Evolutionary conservation across 805 yeast genomes (phyloP).

Genomic region (Lipomyces mesembrius): DNA sequence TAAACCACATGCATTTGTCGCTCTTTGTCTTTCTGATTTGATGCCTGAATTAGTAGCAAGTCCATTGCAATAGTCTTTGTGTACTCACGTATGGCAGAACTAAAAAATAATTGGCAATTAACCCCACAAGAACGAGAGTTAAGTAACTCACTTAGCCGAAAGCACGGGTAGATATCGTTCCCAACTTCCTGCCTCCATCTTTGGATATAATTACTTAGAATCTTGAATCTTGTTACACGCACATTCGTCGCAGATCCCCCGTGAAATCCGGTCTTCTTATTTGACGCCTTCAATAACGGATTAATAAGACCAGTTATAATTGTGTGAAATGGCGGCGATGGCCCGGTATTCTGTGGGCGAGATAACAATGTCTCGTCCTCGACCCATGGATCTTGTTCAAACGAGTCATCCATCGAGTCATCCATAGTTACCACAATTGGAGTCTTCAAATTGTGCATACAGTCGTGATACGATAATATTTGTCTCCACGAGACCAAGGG

Average conservation of each 20-base stretch:
- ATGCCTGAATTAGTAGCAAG: not conserved
- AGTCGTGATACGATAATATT: no score
- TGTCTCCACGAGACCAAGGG: no score
- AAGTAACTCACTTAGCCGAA: slow-evolving; percentile 51
- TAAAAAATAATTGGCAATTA: slow-evolving; percentile 6
- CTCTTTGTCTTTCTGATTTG: slow-evolving; percentile 52
- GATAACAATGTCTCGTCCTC: not conserved
- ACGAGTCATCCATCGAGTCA: not conserved
- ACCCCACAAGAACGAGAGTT: not conserved
- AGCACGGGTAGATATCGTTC: slow-evolving; percentile 66
- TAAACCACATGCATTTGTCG: slow-evolving; percentile 47
- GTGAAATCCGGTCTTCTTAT: slow-evolving; percentile 33
- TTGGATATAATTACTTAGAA: slow-evolving; percentile 48
- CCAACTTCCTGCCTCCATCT: slow-evolving; percentile 63
- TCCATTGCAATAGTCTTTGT: no score
- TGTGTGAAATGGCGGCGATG: slow-evolving; percentile 51
- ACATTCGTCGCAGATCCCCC: slow-evolving; percentile 31
- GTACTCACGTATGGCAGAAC: slow-evolving; percentile 37
- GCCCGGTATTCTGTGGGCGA: slow-evolving; percentile 49
- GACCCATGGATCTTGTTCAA: not conserved
- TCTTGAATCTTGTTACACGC: slow-evolving; percentile 6
- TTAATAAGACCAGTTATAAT: slow-evolving; percentile 52
- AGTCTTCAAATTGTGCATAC: not conserved
- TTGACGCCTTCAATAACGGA: slow-evolving; percentile 48
- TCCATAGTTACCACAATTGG: not conserved